A percentile compares a stretch with the other conserved stretches of the same genome.
phyloP scores from a whole-genome alignment of 2,329 filamentous ascomycete species.

The Akanthomyces dipterigenus region DNA sequence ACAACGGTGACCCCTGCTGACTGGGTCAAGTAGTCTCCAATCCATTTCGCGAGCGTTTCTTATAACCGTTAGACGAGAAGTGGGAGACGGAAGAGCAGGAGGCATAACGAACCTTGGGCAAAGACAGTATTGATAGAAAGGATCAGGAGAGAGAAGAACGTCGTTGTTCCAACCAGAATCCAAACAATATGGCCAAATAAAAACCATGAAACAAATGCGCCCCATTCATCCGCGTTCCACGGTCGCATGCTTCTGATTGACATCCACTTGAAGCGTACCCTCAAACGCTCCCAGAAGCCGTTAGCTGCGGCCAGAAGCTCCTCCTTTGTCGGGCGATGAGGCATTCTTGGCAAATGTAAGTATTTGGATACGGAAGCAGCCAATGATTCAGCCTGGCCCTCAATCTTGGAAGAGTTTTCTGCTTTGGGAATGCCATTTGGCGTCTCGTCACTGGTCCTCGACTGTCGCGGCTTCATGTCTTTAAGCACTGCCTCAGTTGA shows the following conservation, averaged over 20 bases:
- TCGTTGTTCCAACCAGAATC: constrained; percentile 95
- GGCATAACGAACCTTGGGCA: constrained; percentile 66
- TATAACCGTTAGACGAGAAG: constrained; percentile 15
- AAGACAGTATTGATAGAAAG: constrained; percentile 92
- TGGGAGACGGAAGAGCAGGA: not conserved
- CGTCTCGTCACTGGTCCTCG: not conserved
- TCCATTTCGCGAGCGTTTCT: constrained; percentile 90
- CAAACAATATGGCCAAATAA: constrained; percentile 88
- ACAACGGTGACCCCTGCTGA: constrained; percentile 90
- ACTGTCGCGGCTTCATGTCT: not conserved
- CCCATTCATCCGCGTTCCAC: constrained; percentile 95
- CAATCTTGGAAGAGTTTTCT: constrained; percentile 9
- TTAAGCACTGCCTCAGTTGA: not conserved
- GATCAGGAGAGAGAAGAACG: constrained; percentile 89
- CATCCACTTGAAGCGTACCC: constrained; percentile 94
- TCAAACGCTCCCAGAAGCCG: constrained; percentile 84
- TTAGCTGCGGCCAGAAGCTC: constrained; percentile 87
- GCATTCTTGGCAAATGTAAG: constrained; percentile 57
- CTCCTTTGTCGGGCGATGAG: constrained; percentile 88
- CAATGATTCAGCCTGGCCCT: constrained; percentile 34
- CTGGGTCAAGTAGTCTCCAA: constrained; percentile 91
- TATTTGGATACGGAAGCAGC: constrained; percentile 52
- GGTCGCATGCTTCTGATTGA: constrained; percentile 89
- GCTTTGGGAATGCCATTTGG: not conserved
- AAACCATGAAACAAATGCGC: constrained; percentile 90